Conservation (phyloP, 1,284 basidiomycete genomes). For the Entoloma clypeatum region DNA sequence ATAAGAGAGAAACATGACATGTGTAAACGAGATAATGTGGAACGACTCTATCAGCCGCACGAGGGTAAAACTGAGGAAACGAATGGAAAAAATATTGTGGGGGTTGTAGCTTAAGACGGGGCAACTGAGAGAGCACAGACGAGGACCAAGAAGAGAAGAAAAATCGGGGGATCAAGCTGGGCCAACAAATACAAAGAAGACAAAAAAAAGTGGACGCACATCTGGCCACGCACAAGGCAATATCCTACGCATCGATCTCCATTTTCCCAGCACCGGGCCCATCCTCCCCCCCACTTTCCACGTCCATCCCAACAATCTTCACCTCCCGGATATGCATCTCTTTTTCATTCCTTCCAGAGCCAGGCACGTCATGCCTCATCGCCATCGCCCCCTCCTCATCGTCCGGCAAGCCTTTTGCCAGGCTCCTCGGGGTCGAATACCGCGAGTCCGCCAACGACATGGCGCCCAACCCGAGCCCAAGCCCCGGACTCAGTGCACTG, state of each 20-base stretch:
- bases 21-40: too few species aligned
- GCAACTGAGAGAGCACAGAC: too few species aligned
- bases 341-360: not conserved
- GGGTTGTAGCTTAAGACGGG: not conserved
- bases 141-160: not conserved
- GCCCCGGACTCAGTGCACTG: constrained; percentile 21
- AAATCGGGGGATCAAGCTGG: not conserved
- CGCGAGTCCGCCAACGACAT: constrained; percentile 29
- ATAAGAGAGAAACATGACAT: too few species aligned
- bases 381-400: constrained; percentile 8
- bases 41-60: too few species aligned
- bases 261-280: constrained; percentile 18
- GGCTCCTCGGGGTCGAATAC: constrained; percentile 29
- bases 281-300: constrained; percentile 16
- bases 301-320: constrained; percentile 25
- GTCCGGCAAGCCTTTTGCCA: constrained; percentile 21
- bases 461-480: constrained; percentile 27
- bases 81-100: not conserved
- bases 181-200: not conserved
- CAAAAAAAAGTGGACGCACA: not conserved
- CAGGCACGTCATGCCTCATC: not conserved
- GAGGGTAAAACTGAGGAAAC: not conserved
- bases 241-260: constrained; percentile 24
- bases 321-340: constrained; percentile 11
- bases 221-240: not conserved